Base-by-base conservation (phyloP, 768 basidiomycete species). In the Tricholoma saponaceum region DNA sequence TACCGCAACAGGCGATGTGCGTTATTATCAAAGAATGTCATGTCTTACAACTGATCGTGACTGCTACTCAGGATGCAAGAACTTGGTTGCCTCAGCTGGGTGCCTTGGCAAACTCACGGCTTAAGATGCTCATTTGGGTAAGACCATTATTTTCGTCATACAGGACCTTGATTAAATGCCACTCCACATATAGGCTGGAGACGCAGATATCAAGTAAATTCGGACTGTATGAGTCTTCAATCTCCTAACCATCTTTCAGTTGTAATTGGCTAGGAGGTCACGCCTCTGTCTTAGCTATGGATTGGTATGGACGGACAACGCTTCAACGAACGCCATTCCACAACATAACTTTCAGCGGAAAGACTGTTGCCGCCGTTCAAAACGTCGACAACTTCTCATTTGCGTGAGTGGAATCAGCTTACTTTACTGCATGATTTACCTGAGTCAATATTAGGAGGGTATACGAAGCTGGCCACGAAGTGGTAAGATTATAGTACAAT, bases 321-420 rank as follows among this genome's bases (percentile, higher is more conserved):
- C 71, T 73, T 13, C 73, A 77, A 14, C 66, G 66, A 3, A 69
- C 72, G 0, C 70, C 72, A 0, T 74, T 81, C 54, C 76, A 61
- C 4, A 85, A 85, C 58, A 85, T 87, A 72, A 85, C 85, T 0
- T 77, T 87, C 25, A 53, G 75, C 35, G 83, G 79, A 1, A 69
- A 66, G 5, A 61, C 82, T 0, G 79, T 87, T 4, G 86, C 83
- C 0, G 80, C 83, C 0, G 75, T 86, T 16, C 79, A 84, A 65
- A 86, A 86, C 52, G 80, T 87, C 32, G 83, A 83, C 59, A 84
- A 84, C 57, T 86, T 87, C 64, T 74, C 82, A 0, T 88, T 87
- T 66, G 86, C 84, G 84, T 86, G 57, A 63, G 84, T 78, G 2
- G 9, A 44, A 46, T 55, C 28, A n/a, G 4, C 14, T 39, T 3